Conservation (phyloP, 208 protist species). For the Trypanosoma lewisi region DNA sequence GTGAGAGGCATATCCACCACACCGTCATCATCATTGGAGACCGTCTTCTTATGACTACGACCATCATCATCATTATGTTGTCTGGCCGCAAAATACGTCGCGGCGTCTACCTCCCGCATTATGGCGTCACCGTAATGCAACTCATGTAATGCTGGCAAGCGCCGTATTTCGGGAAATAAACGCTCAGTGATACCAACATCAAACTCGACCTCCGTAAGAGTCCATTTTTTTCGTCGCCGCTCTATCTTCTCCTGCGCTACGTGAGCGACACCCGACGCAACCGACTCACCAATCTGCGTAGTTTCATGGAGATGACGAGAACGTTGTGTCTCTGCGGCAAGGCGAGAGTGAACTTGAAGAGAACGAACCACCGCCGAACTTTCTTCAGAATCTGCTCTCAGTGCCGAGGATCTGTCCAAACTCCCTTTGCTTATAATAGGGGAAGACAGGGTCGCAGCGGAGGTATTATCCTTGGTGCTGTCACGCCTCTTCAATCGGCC, state of each 20-base stretch:
- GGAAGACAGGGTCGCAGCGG: not conserved
- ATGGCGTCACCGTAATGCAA: conserved; percentile 80
- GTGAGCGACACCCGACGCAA: conserved; percentile 11
- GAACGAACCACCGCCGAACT: not conserved
- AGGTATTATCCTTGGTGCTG: not conserved
- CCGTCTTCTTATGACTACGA: too few species aligned
- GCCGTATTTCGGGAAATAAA: conserved; percentile 66
- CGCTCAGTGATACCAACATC: conserved; percentile 76
- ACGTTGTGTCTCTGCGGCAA: conserved; percentile 7
- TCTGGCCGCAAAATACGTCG: conserved; percentile 41
- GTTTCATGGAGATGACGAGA: too few species aligned
- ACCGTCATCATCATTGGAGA: too few species aligned
- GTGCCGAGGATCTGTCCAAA: not conserved
- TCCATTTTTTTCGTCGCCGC: conserved; percentile 65
- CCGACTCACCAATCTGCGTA: conserved; percentile 2
- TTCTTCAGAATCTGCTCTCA: not conserved
- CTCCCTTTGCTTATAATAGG: not conserved
- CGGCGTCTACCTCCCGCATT: conserved; percentile 69
- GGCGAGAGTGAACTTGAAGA: conserved; percentile 14
- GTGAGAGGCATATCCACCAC: conserved; percentile 1
- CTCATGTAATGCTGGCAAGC: conserved; percentile 74
- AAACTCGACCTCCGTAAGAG: conserved; percentile 68
- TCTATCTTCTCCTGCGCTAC: conserved; percentile 54
- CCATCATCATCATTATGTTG: too few species aligned
- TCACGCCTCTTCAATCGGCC: not conserved